phyloP scores from a whole-genome alignment of 2,329 filamentous ascomycete species.

The Calonectria crousiana region DNA sequence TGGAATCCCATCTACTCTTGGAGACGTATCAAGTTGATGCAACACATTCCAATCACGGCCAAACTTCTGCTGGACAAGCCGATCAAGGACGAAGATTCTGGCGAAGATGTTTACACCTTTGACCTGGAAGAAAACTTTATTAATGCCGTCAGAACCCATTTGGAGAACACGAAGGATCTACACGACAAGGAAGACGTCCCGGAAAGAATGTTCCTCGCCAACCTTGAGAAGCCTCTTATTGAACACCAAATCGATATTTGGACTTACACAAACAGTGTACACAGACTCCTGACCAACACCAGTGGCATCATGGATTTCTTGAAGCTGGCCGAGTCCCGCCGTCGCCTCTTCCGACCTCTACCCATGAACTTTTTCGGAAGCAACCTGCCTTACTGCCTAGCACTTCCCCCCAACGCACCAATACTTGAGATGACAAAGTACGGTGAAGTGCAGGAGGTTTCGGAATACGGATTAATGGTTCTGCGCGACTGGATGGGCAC shows the following conservation, averaged over 20 bases:
- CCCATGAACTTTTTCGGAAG: slow-evolving; percentile 8
- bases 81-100: background rate
- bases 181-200: background rate
- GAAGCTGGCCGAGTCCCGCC: slow-evolving; percentile 18
- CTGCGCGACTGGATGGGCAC: background rate
- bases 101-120: background rate
- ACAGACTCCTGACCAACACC: background rate
- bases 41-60: slow-evolving; percentile 3
- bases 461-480: background rate
- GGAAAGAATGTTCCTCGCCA: background rate
- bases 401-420: background rate
- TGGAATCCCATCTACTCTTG: slow-evolving; percentile 20
- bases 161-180: background rate
- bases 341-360: slow-evolving; percentile 18
- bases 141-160: background rate
- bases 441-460: background rate
- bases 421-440: background rate
- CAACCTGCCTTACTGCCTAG: background rate
- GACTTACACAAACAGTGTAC: background rate
- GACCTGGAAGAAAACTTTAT: slow-evolving; percentile 5
- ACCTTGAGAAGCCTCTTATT: background rate
- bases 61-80: background rate
- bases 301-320: slow-evolving; percentile 1
- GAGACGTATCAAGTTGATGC: slow-evolving; percentile 10
- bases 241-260: background rate